A percentile compares a stretch with the other conserved stretches of the same genome.
These are phyloP conservation scores for Penicillium sp. DNA, from an alignment of 2,329 filamentous ascomycete genomes.

Conservation along the genomic window DNA sequence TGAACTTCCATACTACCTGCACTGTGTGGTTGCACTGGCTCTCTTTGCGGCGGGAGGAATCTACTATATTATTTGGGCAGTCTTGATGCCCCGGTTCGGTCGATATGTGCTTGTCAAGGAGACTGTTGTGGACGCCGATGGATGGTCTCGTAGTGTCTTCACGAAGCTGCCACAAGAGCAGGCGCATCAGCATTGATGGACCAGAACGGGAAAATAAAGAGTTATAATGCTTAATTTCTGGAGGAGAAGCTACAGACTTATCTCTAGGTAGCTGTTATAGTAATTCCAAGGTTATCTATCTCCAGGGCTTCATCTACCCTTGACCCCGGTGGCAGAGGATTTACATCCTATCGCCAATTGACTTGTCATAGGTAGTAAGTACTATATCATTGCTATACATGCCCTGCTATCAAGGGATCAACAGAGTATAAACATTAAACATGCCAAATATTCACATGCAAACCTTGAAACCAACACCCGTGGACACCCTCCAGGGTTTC, in stretches of 20 bases:
- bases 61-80: constrained; percentile 56
- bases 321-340: too few species aligned
- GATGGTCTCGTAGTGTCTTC: constrained; percentile 64
- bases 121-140: constrained; percentile 59
- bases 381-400: constrained; percentile 1
- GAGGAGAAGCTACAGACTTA: background rate
- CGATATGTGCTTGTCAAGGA: constrained; percentile 59
- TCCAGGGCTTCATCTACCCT: too few species aligned
- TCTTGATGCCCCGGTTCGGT: constrained; percentile 47
- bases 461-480: background rate
- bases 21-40: constrained; percentile 55
- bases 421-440: constrained; percentile 2
- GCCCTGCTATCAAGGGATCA: background rate
- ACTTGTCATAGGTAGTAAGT: background rate
- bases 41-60: constrained; percentile 54
- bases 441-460: background rate
- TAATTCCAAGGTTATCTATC: too few species aligned
- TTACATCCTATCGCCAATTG: too few species aligned
- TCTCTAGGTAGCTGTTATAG: background rate
- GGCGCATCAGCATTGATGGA: background rate
- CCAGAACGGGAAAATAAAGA: background rate
- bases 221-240: background rate
- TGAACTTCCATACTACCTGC: constrained; percentile 55
- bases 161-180: constrained; percentile 41
- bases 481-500: background rate